Conservation (phyloP, 768 basidiomycete genomes). For the Suillus placidus region DNA sequence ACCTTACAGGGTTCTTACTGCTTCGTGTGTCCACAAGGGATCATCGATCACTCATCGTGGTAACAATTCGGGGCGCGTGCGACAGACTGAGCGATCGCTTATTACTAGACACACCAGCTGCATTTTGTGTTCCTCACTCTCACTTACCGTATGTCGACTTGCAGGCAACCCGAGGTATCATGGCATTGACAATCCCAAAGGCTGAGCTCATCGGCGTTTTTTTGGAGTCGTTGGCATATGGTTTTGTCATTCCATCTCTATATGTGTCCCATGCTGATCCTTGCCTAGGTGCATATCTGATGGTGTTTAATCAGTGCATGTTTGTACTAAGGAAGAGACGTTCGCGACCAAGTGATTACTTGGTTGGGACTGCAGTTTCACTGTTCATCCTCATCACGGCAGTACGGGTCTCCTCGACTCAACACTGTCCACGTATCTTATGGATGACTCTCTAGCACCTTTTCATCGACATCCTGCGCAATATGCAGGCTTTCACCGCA, state of each 20-base stretch:
- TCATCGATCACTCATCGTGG: neutral
- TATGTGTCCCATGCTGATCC: neutral
- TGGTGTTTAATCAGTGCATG: constrained; percentile 16
- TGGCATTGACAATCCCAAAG: constrained; percentile 11
- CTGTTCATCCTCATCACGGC: constrained; percentile 17
- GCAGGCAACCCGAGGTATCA: constrained; percentile 2
- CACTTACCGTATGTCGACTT: neutral
- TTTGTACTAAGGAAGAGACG: constrained; percentile 12
- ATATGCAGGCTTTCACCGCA: constrained; percentile 27
- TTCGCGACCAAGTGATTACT: constrained; percentile 17
- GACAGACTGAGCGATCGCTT: neutral
- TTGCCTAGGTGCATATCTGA: constrained; percentile 13
- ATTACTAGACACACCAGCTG: neutral
- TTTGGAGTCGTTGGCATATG: constrained; percentile 16
- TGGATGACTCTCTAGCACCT: constrained; percentile 23
- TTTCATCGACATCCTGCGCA: constrained; percentile 26
- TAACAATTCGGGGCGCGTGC: neutral
- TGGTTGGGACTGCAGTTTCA: constrained; percentile 16
- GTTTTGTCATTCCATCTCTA: constrained; percentile 2
- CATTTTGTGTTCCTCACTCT: neutral
- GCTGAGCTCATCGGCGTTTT: constrained; percentile 18
- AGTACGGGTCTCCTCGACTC: constrained; percentile 5
- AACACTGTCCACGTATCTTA: neutral
- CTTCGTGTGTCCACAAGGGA: neutral
- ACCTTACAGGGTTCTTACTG: too few relatives aligned